Percentiles rank a stretch among this genome's conserved stretches.
These are phyloP conservation scores for Pythium apleroticum DNA, from an alignment of 352 stramenopile genomes.

Conservation along the genomic window DNA sequence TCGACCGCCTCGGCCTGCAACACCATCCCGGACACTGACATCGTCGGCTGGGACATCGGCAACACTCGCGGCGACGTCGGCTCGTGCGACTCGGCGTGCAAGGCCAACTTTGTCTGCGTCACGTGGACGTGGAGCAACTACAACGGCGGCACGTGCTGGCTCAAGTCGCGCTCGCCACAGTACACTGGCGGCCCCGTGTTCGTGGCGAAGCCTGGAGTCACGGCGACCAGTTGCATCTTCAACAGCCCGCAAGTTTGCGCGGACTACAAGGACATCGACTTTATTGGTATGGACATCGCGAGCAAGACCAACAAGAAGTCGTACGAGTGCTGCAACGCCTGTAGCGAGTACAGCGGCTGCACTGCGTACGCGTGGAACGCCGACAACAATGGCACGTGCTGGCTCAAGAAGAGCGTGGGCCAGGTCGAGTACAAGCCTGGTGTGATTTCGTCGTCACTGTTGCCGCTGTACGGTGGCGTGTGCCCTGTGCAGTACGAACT, in stretches of 20 bases:
- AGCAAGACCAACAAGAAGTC: slow-evolving; percentile 8
- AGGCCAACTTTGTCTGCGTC: background rate
- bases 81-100: background rate
- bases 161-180: slow-evolving; percentile 17
- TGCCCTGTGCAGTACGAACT: background rate
- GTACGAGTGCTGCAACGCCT: slow-evolving; percentile 36
- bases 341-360: slow-evolving; percentile 43
- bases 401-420: slow-evolving; percentile 42
- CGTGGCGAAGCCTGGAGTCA: slow-evolving; percentile 5
- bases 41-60: background rate
- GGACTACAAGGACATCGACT: slow-evolving; percentile 20
- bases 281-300: slow-evolving; percentile 25
- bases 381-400: slow-evolving; percentile 52
- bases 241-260: slow-evolving; percentile 3
- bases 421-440: slow-evolving; percentile 11
- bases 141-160: slow-evolving; percentile 56
- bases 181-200: slow-evolving; percentile 3
- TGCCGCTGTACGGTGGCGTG: background rate
- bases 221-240: background rate
- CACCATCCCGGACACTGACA: background rate
- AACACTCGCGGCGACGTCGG: background rate
- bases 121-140: slow-evolving; percentile 42
- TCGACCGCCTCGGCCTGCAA: background rate
- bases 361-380: slow-evolving; percentile 54
- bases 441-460: background rate